These are phyloP conservation scores for Perkinsus chesapeaki DNA, from an alignment of 169 alveolate genomes.

Conservation along the genomic window DNA sequence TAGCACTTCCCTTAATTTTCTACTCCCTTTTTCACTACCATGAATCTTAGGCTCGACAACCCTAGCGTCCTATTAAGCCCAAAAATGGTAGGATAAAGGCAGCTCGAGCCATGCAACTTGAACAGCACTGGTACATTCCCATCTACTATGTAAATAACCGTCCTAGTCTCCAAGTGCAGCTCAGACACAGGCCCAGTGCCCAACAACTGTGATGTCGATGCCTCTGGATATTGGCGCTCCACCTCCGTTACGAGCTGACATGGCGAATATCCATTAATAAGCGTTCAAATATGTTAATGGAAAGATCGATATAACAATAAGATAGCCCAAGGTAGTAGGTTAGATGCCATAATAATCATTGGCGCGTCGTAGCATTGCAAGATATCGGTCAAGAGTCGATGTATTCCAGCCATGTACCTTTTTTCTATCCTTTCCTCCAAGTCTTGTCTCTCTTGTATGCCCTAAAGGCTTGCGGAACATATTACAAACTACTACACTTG, in stretches of 20 bases:
- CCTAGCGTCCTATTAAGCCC: background rate
- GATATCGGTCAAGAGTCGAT: too few relatives aligned
- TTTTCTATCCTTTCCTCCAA: background rate
- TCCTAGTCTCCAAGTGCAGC: background rate
- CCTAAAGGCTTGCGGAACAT: background rate
- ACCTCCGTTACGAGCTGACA: background rate
- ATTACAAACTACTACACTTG: too few relatives aligned
- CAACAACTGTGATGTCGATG: background rate
- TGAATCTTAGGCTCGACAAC: background rate
- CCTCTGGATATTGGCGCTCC: background rate
- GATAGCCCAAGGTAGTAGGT: background rate
- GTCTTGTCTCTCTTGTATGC: background rate
- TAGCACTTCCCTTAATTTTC: background rate
- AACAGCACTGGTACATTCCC: background rate
- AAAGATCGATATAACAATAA: background rate
- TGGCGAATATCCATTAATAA: too few relatives aligned
- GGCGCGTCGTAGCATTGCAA: too few relatives aligned
- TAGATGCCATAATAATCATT: too few relatives aligned
- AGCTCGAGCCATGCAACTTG: background rate
- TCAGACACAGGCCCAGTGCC: background rate
- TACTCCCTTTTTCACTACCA: background rate
- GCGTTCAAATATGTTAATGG: too few relatives aligned
- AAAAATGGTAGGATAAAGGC: background rate
- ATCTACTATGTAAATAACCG: background rate
- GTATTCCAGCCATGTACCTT: too few relatives aligned